Conservation (phyloP, 2,329 filamentous ascomycete species). For the Trichoderma afroharzianum region DNA sequence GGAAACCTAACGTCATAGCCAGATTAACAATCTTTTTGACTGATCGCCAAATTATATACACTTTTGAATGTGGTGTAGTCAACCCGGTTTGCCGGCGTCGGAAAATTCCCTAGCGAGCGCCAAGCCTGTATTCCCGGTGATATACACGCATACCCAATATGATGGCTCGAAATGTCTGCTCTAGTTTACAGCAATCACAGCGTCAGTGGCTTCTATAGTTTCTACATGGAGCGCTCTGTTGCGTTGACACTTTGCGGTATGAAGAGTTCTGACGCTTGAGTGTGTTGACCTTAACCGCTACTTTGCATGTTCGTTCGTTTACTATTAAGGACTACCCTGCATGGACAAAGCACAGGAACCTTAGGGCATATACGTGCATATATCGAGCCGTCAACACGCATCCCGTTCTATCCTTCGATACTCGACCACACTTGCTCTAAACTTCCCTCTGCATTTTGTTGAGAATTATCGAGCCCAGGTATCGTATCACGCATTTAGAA, state of each 20-base stretch:
- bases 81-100: not conserved
- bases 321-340: not conserved
- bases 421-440: not conserved
- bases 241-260: not conserved
- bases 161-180: not conserved
- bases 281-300: not conserved
- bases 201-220: not conserved
- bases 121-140: not conserved
- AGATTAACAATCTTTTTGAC: not conserved
- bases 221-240: not conserved
- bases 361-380: not conserved
- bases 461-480: not conserved
- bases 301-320: too few relatives aligned
- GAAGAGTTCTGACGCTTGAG: not conserved
- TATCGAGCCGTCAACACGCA: not conserved
- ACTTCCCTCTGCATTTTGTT: not conserved
- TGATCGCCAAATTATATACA: not conserved
- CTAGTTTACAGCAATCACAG: not conserved
- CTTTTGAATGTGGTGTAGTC: not conserved
- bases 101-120: not conserved
- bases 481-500: not conserved
- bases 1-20: conserved; percentile 3
- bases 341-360: not conserved
- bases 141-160: not conserved
- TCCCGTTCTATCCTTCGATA: not conserved